Evolutionary conservation across 345 rosid species (phyloP).

Genomic region (Boechera divaricarpa): DNA sequence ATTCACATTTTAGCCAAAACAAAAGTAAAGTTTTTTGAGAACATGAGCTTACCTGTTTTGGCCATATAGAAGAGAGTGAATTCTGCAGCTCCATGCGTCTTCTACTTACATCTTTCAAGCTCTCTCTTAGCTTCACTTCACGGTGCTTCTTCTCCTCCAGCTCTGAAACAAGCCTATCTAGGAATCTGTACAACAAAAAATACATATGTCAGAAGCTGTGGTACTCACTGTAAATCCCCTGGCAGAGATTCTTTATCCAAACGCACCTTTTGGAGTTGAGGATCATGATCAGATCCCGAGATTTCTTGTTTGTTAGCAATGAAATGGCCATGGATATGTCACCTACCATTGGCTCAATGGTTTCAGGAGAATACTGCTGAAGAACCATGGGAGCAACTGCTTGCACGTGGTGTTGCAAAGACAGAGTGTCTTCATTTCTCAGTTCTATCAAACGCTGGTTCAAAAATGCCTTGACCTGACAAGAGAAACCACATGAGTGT

Average conservation of each 20-base stretch:
- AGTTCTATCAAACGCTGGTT: slow-evolving; percentile 77
- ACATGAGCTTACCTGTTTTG: slow-evolving; percentile 72
- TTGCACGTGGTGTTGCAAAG: slow-evolving; percentile 93
- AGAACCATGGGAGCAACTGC: slow-evolving; percentile 89
- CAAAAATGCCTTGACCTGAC: slow-evolving; percentile 87
- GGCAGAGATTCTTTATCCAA: slow-evolving; percentile 16
- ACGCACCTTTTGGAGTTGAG: slow-evolving; percentile 92
- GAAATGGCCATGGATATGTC: slow-evolving; percentile 70
- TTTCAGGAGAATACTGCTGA: slow-evolving; percentile 86
- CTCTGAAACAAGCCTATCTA: slow-evolving; percentile 79
- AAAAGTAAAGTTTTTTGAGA: slow-evolving; percentile 3
- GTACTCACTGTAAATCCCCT: not conserved
- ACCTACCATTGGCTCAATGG: slow-evolving; percentile 69
- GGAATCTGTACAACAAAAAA: slow-evolving; percentile 60
- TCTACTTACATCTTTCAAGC: slow-evolving; percentile 75
- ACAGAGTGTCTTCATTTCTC: slow-evolving; percentile 73
- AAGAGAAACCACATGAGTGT: slow-evolving; percentile 31
- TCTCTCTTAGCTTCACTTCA: slow-evolving; percentile 77
- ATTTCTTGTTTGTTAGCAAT: slow-evolving; percentile 81
- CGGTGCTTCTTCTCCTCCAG: slow-evolving; percentile 92
- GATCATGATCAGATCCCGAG: slow-evolving; percentile 85
- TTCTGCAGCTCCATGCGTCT: slow-evolving; percentile 94
- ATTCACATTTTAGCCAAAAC: not conserved
- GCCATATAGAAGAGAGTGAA: slow-evolving; percentile 89
- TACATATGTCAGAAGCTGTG: slow-evolving; percentile 26